Evolutionary conservation across 768 basidiomycete genomes (phyloP), one percentile per base, ranked within the genome.

Genomic region (Naganishia onofrii): DNA sequence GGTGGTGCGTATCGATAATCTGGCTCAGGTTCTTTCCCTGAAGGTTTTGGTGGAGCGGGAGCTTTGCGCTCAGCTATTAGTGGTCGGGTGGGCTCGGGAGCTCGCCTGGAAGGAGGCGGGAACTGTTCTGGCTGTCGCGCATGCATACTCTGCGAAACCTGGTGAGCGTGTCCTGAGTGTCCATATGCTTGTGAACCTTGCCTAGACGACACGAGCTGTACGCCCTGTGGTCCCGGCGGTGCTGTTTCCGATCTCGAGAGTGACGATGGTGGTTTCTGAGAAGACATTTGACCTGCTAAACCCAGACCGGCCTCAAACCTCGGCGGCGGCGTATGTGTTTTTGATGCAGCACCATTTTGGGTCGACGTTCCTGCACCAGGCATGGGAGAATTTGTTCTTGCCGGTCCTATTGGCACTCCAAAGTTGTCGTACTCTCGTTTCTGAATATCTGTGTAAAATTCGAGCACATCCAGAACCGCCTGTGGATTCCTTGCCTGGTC

Each of bases 361-460:
- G 57, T 66, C 65, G 52, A 66, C 74, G 42, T 67, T 7, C 42
- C 42, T 65, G 13, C 69, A 69, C 21, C 74, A 75, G 58, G 65
- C 76, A 71, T 71, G 72, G 67, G 68, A 7, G 75, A 74, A 31
- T 73, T 68, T 0, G 72, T 67, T 26, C 73, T 38, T 23, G 71
- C 32, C 7, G 48, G 67, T 15, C 44, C 44, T 3, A 72, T 34
- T 29, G 70, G 68, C 34, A 73, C 68, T 52, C 88, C 87, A 52
- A 75, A 81, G 19, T 80, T 82, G 76, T 93, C 92, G 76, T 89
- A 81, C 79, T 95, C 92, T n/a, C 92, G 90, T 79, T 93, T 95
- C 84, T 95, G 92, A 75, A 92, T 91, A 80, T 95, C 93, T 15
- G 94, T 97, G 81, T 97, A 99, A 83, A 98, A 99, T 78, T 98